Evolutionary conservation across 108 stramenopile species (phyloP), one percentile per base, ranked within the genome.

Genomic region (Mediolabrus comicus): DNA sequence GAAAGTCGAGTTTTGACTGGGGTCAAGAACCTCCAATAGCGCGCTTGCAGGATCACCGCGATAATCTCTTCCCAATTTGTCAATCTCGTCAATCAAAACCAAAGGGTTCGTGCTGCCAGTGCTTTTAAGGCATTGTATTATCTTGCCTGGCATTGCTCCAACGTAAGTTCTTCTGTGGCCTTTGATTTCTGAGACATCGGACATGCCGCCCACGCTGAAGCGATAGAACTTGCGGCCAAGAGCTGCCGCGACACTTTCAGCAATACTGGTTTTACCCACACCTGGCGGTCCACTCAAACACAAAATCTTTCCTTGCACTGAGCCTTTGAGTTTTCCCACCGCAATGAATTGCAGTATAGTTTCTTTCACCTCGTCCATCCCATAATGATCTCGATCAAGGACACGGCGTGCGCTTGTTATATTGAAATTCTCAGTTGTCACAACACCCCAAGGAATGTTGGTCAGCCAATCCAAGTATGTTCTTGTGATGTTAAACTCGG

Each of bases 151-250:
- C 97, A 98, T 98, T 13, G 96, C 94, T 0, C 99, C 99, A 6
- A 99, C 89, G 67, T 99, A 99, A 6, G 99, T 99, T 66, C 99
- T 79, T 55, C 99, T 83, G 71, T 99, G 98, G 10, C 98, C 99
- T 81, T 98, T 98, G 78, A 99, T 97, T 75, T 98, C 98, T 22
- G 92, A 91, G 14, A 97, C 94, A 71, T 98, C 96, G 24, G 80
- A 75, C 39, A 98, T 72, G 0, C 98, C 98, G n/a, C 98, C 98
- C 4, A 99, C 97, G 36, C 84, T 86, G 72, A 99, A 98, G 16
- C 99, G 91, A 74, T 86, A 98, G 77, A 98, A 99, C 74, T 97
- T 84, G 35, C 97, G 74, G 24, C 95, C 94, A 25, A 99, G 77
- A 3, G 97, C 92, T 12, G 78, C 68, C 8, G 98, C 98, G 49